Evolutionary conservation across 306 rosid species (phyloP).

Genomic region (Glycyrrhiza uralensis): DNA sequence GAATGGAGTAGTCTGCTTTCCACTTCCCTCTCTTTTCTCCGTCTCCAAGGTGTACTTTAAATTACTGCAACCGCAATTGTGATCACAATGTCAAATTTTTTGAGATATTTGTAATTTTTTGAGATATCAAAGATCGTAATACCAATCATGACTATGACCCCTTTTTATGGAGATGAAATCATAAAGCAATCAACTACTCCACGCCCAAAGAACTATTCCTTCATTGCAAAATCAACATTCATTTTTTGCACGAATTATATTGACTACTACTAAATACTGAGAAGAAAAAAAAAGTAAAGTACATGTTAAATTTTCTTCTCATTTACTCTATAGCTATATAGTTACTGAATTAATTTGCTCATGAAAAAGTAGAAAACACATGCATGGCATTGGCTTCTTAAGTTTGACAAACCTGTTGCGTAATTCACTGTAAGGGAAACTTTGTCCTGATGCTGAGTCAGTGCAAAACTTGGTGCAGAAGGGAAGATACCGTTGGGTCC

Average conservation of each 20-base stretch:
- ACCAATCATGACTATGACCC: too few species aligned
- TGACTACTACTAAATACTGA: background rate
- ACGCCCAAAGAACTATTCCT: background rate
- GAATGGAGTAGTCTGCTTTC: background rate
- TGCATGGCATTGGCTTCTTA: background rate
- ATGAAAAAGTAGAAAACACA: background rate
- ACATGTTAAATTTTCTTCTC: background rate
- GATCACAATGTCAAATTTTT: too few species aligned
- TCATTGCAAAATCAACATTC: background rate
- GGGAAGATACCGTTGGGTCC: slow-evolving; percentile 54
- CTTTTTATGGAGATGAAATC: background rate
- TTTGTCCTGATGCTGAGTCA: slow-evolving; percentile 48
- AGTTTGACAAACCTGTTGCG: slow-evolving; percentile 46
- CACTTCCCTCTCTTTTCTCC: background rate
- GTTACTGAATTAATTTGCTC: background rate
- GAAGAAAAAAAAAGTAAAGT: background rate
- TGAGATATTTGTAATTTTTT: too few species aligned
- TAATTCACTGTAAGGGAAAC: slow-evolving; percentile 48
- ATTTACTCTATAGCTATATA: background rate
- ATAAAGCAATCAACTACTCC: slow-evolving; percentile 11
- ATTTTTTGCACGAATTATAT: background rate
- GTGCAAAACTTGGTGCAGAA: slow-evolving; percentile 40
- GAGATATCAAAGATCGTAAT: too few species aligned
- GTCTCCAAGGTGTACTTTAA: too few species aligned
- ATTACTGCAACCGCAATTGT: too few species aligned